Evolutionary conservation across 352 stramenopile genomes (phyloP), one percentile per base, ranked within the genome.

Genomic region (Globisporangium alternatum): DNA sequence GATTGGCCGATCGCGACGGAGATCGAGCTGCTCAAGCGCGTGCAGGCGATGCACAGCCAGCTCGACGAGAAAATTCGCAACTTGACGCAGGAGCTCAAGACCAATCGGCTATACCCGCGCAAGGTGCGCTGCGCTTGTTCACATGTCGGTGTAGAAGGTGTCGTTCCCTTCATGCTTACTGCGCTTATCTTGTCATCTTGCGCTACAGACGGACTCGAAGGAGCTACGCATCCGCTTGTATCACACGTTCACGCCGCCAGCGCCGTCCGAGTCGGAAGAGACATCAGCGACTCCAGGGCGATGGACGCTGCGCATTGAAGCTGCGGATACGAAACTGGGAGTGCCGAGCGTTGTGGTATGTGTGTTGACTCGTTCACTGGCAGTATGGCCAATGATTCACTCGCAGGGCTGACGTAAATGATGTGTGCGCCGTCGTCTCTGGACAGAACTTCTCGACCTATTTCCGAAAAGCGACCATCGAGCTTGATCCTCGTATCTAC

Each of bases 381-480:
- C 12, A 44, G 8, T 19, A 44, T 13, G 13, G 12, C 39, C 12
- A 44, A 37, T 7, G 21, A 15, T 31, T 21, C 35, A 5, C 6
- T 21, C 4, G 3, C 17, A n/a, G 31, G 17, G 7, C 1, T 15
- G 0, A 33, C 45, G 25, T 28, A 62, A 31, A 7, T 48, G 17
- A 17, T 35, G 10, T n/a, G 17, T 35, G 52, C 15, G 7, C 19
- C 37, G 28, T 49, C 17, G 43, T 47, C 12, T 5, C 39, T 39
- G 33, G 28, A 21, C 54, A 92, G 83, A 91, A 84, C 75, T 87
- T 93, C 60, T 85, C 83, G 13, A 88, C 72, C 60, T 88, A 88
- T 67, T 93, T 93, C 55, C 78, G 83, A 41, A 93, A 93, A 64
- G 73, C 72, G 28, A 85, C 80, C 37, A 88, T 93, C 51, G 80